Base-by-base conservation (phyloP, 805 yeast species). In the Candida takata region DNA sequence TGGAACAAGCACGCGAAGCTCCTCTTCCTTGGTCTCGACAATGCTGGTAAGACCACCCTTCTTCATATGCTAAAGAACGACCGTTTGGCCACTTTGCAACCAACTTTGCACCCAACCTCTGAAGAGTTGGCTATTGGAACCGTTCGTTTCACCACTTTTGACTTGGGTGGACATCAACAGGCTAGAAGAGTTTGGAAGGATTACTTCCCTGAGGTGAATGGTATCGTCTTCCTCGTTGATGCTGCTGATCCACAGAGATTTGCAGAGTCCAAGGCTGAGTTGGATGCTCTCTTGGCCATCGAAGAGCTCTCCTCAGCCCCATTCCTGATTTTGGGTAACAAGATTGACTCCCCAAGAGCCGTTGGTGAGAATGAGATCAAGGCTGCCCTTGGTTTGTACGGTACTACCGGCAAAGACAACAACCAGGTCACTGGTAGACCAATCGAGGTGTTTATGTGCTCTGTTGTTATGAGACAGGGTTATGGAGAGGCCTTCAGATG, bases 141-240 rank as follows among this genome's bases (percentile, higher is more conserved):
- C 51, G 94, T 90, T 44, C 81, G 90, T 61, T 92, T 92, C 73
- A 92, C 99, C 42, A 92, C 99, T 20, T 92, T 92, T 54, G 99
- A 92, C 62, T 73, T 92, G 51, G 99, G 99, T 64, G 99, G 99
- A 29, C 99, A 92, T 69, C 81, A 77, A 62, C 97, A 90, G 67
- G 97, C 99, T 33, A 88, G 99, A 68, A 86, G 98, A 67, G 78
- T 92, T 58, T 92, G 99, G 99, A 88, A 88, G 60, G 97, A 92
- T 62, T 92, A 92, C 64, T 92, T 92, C 81, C 99, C 99, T 41
- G 99, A 92, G 67, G 99, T 92, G 33, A 84, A 87, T 62, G 98
- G 97, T 38, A 92, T 92, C 49, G 97, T 92, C 23, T 92, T 84
- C 62, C 70, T 92, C 41, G 97, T 92, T 23, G 99, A 92, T 61